A percentile compares a stretch with the other conserved stretches of the same genome.
Conservation (phyloP, 2,329 filamentous ascomycete genomes). For the Aspergillus hiratsukae region DNA sequence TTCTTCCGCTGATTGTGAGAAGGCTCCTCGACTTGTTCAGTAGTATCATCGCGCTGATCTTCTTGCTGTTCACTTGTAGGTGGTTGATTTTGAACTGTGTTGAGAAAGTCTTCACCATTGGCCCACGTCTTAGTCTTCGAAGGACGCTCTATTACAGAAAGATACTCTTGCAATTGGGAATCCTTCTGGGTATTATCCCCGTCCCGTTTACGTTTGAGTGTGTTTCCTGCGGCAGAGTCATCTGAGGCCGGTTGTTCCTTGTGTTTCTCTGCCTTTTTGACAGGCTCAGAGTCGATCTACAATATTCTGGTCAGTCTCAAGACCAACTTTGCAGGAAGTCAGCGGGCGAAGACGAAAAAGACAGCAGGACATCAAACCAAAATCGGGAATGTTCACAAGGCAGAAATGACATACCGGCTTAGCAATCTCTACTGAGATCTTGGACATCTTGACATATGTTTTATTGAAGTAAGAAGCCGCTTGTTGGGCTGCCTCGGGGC, state of each 20-base stretch:
- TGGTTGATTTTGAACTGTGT: constrained; percentile 18
- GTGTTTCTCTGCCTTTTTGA: constrained; percentile 20
- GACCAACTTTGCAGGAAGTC: constrained; percentile 34
- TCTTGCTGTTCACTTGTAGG: constrained; percentile 17
- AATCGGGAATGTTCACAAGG: constrained; percentile 7
- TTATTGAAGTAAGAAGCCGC: constrained; percentile 95
- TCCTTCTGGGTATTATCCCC: constrained; percentile 62
- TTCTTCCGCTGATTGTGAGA: constrained; percentile 40
- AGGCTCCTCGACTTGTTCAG: constrained; percentile 27
- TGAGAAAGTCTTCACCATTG: constrained; percentile 46
- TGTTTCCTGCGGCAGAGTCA: constrained; percentile 20
- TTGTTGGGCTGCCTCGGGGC: constrained; percentile 69
- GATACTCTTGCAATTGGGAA: constrained; percentile 78
- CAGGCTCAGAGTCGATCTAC: constrained; percentile 39
- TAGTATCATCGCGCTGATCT: constrained; percentile 18
- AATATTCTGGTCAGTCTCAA: constrained; percentile 36
- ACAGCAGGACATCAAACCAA: constrained; percentile 6
- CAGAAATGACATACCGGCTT: constrained; percentile 59
- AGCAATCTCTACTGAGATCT: constrained; percentile 83
- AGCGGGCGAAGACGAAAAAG: constrained; percentile 30
- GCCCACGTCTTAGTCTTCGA: constrained; percentile 62
- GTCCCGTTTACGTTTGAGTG: constrained; percentile 39
- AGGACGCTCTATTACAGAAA: constrained; percentile 71
- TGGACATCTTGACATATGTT: constrained; percentile 93
- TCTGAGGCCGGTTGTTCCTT: constrained; percentile 18